Base-by-base conservation (phyloP, 2,329 filamentous ascomycete species). In the Elsinoe fawcettii region DNA sequence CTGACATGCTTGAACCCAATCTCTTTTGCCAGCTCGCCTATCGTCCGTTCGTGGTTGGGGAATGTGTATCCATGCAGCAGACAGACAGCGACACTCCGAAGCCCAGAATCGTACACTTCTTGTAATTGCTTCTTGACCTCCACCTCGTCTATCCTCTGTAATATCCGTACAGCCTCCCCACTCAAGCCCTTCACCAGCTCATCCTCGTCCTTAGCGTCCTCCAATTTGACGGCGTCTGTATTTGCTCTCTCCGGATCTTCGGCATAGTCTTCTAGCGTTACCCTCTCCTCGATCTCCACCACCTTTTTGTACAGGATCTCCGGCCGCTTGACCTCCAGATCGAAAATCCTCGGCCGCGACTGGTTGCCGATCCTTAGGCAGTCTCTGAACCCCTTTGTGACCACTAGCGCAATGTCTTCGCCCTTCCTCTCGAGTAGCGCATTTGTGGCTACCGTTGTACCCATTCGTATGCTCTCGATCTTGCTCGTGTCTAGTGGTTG, bases 381-480 rank as follows among this genome's bases (percentile, higher is more conserved):
- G 70, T 96, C 90, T 63, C 83, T 85, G 76, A 96, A 96, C 0
- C 91, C 91, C 63, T 84, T 85, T 1, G 89, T 96, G 9, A 95
- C 88, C 1, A 96, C 83, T 71, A 96, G 80, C 12, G 88, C 90
- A 67, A 93, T 92, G 64, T 83, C 84, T 73, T 95, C 90, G 49
- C 91, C 91, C 71, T 96, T 96, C 58, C 91, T 79, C 71, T 96
- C 91, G 1, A 96, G 78, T 57, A 96, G 73, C 0, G 91, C 91
- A 70, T 96, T 96, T 0, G 91, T 96, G 8, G 91, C 91, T 11
- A 96, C 90, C 0, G 91, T 96, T 1, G 91, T 96, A 44, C 91
- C 91, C 91, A 96, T 96, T 49, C 91, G 86, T 69, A 96, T 96
- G 57, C 87, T 90, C 64, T 93, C 88, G 64, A 96, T 95, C 66